Percentiles rank a stretch among this genome's conserved stretches.
Evolutionary conservation across 345 rosid species (phyloP).

Genomic region (Heritiera littoralis): DNA sequence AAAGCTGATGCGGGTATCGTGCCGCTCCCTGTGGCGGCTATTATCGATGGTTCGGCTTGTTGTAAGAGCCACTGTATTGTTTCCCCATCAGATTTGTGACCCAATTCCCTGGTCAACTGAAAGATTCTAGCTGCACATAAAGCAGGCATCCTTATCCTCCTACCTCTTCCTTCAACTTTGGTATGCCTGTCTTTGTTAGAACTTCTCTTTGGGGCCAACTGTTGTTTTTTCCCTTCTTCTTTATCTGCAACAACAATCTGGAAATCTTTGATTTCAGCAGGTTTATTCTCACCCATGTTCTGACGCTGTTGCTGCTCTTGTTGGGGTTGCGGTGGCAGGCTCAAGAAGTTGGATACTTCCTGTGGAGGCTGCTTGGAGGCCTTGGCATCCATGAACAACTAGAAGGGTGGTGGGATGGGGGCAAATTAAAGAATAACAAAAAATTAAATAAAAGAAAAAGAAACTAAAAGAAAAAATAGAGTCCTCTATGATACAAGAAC

Average conservation of each 20-base stretch:
- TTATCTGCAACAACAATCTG: constrained; percentile 75
- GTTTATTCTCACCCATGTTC: constrained; percentile 49
- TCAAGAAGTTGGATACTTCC: constrained; percentile 62
- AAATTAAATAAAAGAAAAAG: not conserved
- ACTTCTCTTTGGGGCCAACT: constrained; percentile 79
- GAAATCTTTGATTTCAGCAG: constrained; percentile 70
- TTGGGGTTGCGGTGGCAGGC: constrained; percentile 42
- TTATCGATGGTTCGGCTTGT: constrained; percentile 91
- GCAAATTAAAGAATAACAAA: constrained; percentile 26
- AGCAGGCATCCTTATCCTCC: constrained; percentile 98
- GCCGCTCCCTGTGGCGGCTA: constrained; percentile 90
- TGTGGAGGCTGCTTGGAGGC: constrained; percentile 48
- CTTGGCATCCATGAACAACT: constrained; percentile 67
- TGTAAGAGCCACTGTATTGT: constrained; percentile 96
- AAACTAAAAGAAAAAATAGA: constrained; percentile 2
- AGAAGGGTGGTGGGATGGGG: constrained; percentile 18
- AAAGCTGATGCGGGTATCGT: constrained; percentile 96
- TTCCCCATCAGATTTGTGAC: constrained; percentile 96
- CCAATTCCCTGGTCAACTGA: constrained; percentile 94
- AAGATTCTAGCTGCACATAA: constrained; percentile 96
- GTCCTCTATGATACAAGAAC: constrained; percentile 48
- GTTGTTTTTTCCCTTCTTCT: constrained; percentile 55
- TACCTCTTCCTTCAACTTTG: constrained; percentile 92
- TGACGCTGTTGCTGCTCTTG: constrained; percentile 29
- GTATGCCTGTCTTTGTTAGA: constrained; percentile 96